Evolutionary conservation across 768 basidiomycete genomes (phyloP).

Genomic region (Omphalotus guepiniiformis): DNA sequence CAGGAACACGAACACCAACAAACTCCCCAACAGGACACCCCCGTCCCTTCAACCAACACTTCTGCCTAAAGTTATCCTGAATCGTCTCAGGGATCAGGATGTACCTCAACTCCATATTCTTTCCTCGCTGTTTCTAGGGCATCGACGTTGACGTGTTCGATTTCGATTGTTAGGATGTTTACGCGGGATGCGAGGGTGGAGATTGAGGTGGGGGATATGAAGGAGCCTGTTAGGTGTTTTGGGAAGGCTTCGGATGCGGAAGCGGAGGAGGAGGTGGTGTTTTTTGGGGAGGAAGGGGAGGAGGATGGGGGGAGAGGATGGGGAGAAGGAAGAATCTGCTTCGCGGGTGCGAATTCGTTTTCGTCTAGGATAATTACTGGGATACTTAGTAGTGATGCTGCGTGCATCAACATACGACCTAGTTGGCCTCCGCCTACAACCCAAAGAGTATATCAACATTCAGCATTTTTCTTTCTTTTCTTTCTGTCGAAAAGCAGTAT

Average conservation of each 20-base stretch:
- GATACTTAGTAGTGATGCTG: slow-evolving; percentile 85
- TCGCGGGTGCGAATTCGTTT: slow-evolving; percentile 79
- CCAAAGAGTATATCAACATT: background rate
- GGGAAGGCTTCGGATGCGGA: slow-evolving; percentile 36
- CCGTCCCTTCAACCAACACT: slow-evolving; percentile 70
- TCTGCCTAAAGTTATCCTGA: slow-evolving; percentile 79
- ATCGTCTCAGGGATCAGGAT: slow-evolving; percentile 83
- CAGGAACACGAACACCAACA: slow-evolving; percentile 49
- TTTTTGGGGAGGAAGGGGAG: no score
- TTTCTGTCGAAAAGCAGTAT: slow-evolving; percentile 51
- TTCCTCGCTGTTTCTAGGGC: slow-evolving; percentile 62
- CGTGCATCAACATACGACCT: slow-evolving; percentile 92
- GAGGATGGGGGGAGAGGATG: no score
- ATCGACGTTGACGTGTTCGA: slow-evolving; percentile 87
- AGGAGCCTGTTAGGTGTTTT: slow-evolving; percentile 85
- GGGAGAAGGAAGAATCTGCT: slow-evolving; percentile 87
- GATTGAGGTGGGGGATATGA: slow-evolving; percentile 76
- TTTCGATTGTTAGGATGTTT: slow-evolving; percentile 91
- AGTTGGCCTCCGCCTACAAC: slow-evolving; percentile 88
- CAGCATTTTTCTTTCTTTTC: slow-evolving; percentile 13
- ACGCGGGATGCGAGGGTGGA: slow-evolving; percentile 72
- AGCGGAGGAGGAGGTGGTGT: no score
- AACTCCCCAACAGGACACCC: no score
- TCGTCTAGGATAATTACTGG: slow-evolving; percentile 82
- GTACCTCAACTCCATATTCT: slow-evolving; percentile 41